These are phyloP conservation scores for Chaetomium olivaceum DNA, from an alignment of 2,329 filamentous ascomycete genomes.

Conservation along the genomic window DNA sequence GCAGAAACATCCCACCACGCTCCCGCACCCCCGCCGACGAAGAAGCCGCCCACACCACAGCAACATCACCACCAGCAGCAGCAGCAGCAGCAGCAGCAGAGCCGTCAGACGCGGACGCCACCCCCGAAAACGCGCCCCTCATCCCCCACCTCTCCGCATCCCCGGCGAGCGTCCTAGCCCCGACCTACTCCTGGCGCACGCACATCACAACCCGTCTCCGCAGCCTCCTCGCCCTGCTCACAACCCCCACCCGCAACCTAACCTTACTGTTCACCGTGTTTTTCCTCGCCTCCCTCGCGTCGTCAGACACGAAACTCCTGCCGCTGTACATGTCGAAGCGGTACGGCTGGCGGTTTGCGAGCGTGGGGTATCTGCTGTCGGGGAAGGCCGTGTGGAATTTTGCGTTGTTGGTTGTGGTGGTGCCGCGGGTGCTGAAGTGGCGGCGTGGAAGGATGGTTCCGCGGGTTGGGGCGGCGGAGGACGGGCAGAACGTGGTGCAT, in stretches of 20 bases:
- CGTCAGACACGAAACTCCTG: conserved; percentile 53
- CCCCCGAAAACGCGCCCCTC: conserved; percentile 38
- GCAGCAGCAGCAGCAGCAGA: too few relatives aligned
- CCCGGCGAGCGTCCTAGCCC: too few relatives aligned
- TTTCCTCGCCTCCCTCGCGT: conserved; percentile 51
- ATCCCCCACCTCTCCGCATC: too few relatives aligned
- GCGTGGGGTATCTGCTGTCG: conserved; percentile 51
- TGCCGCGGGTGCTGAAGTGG: conserved; percentile 38
- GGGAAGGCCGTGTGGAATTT: conserved; percentile 53
- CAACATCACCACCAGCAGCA: too few relatives aligned
- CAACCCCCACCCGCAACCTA: conserved; percentile 40
- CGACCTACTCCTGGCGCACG: conserved; percentile 36
- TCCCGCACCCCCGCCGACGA: conserved; percentile 28
- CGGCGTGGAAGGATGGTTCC: background rate
- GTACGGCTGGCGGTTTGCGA: conserved; percentile 49
- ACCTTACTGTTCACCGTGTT: conserved; percentile 47
- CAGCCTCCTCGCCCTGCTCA: conserved; percentile 31
- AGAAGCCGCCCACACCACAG: conserved; percentile 33
- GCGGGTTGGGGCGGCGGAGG: background rate
- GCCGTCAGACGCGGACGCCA: too few relatives aligned
- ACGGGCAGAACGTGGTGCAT: conserved; percentile 37
- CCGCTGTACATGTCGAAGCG: conserved; percentile 53
- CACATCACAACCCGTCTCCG: conserved; percentile 36
- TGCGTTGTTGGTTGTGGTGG: conserved; percentile 43
- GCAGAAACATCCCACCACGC: background rate